These are phyloP conservation scores for Laguncularia racemosa DNA, from an alignment of 345 rosid species.

Conservation along the genomic window DNA sequence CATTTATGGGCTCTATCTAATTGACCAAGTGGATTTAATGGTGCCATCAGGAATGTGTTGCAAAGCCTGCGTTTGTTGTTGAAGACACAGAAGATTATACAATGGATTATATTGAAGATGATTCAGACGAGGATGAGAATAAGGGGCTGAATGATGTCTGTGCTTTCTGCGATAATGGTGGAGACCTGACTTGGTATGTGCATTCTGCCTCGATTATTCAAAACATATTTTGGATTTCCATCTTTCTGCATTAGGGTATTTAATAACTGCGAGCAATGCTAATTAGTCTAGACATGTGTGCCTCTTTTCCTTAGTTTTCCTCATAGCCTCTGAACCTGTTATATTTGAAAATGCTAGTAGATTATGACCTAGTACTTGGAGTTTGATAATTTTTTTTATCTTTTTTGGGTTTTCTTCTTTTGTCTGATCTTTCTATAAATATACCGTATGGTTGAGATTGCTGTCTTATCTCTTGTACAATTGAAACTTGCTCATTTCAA, in stretches of 20 bases:
- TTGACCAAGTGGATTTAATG: conserved; percentile 5
- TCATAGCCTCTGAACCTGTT: too few relatives aligned
- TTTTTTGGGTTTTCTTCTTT: too few relatives aligned
- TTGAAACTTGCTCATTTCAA: neutral
- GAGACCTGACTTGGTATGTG: conserved; percentile 58
- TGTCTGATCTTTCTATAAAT: too few relatives aligned
- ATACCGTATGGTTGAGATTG: too few relatives aligned
- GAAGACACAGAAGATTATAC: conserved; percentile 39
- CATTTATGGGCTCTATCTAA: conserved; percentile 1
- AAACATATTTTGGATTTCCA: neutral
- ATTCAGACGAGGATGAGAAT: conserved; percentile 30
- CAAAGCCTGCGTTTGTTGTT: conserved; percentile 47
- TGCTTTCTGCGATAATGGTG: conserved; percentile 89
- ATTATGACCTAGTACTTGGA: too few relatives aligned
- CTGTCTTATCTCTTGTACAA: too few relatives aligned
- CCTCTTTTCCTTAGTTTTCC: too few relatives aligned
- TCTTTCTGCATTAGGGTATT: neutral
- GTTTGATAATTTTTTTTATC: too few relatives aligned
- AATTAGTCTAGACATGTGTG: too few relatives aligned
- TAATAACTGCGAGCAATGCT: neutral
- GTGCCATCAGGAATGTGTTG: conserved; percentile 32
- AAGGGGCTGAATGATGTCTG: conserved; percentile 49
- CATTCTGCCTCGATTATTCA: conserved; percentile 9
- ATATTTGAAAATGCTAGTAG: too few relatives aligned
- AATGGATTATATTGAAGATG: conserved; percentile 31